Evolutionary conservation across 192 early-diverging fungal species (phyloP), one percentile per base, ranked within the genome.

Genomic region (Backusella macrospora): DNA sequence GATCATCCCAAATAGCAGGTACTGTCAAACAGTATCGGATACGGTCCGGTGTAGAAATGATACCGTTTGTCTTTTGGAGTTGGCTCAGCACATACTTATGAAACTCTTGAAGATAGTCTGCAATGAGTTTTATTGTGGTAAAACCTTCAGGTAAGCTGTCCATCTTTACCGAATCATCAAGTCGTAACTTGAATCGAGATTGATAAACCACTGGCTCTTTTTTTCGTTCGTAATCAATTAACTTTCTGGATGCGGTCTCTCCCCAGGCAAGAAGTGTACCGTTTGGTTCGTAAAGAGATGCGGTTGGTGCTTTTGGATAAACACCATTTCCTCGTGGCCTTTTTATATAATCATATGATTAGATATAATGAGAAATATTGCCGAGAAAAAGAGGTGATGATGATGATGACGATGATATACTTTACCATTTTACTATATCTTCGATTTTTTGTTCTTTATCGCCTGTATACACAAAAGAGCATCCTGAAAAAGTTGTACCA

Each of bases 1-100:
- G 72, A 70, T 85, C 84, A 5, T 74, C 75, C 84, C 84, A 85
- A 79, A 83, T 83, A 39, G 84, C 84, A n/a, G 84, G 84, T 0
- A 85, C 84, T 1, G 84, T 83, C 15, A 85, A 73, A 73, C 81
- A 85, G 46, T 83, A 83, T 43, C 78, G 65, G 72, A 80, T 80
- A 37, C 79, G 76, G 47, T 77, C 64, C 34, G 71, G 72, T 40
- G 80, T 73, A 62, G 77, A 83, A 65, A 78, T 75, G 39, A 62
- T 63, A 4, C 78, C 81, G 49, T 80, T 73, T 3, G 68, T 74
- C 48, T 73, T 68, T 67, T 73, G 67, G 15, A 83, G 40, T 64
- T 83, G 78, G 3, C 76, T 76, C 4, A 80, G 71, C 14, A 83
- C 72, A 66, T 83, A 68, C n/a, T 77, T 77, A 52, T 83, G 82